Evolutionary conservation across 148 eudicot genomes (phyloP).

Genomic region (Rhododendron henanense): DNA sequence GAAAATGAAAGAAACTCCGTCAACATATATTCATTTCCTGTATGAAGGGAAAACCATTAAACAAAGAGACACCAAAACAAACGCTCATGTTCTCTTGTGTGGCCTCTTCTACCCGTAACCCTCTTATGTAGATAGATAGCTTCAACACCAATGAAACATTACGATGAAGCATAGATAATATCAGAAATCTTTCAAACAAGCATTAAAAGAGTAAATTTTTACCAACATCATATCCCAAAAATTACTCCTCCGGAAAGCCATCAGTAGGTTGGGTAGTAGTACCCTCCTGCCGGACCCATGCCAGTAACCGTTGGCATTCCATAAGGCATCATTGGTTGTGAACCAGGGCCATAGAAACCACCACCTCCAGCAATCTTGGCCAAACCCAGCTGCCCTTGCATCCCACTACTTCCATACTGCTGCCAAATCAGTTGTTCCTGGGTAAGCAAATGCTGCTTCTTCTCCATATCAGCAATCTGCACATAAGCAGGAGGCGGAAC

Average conservation of each 20-base stretch:
- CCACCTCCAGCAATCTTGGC: slow-evolving; percentile 41
- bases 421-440: slow-evolving; percentile 89
- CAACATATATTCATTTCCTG: not conserved
- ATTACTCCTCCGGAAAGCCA: not conserved
- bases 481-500: slow-evolving; percentile 84
- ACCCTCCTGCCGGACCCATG: slow-evolving; percentile 28
- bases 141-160: not conserved
- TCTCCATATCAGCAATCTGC: slow-evolving; percentile 87
- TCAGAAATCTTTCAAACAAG: not conserved
- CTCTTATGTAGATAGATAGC: not conserved
- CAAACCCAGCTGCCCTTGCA: slow-evolving; percentile 82
- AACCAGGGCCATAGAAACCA: slow-evolving; percentile 51
- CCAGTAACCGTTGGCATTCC: slow-evolving; percentile 73
- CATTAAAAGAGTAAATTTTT: not conserved
- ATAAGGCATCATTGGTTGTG: slow-evolving; percentile 54
- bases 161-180: not conserved
- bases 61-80: not conserved
- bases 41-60: not conserved
- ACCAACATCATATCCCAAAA: not conserved
- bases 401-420: slow-evolving; percentile 69
- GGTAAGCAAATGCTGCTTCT: slow-evolving; percentile 70
- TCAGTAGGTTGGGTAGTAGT: slow-evolving; percentile 10
- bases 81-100: not conserved
- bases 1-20: not conserved
- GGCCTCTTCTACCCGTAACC: not conserved